Evolutionary conservation across 2,329 filamentous ascomycete genomes (phyloP), one percentile per base, ranked within the genome.

Genomic region (Nemania sp.): DNA sequence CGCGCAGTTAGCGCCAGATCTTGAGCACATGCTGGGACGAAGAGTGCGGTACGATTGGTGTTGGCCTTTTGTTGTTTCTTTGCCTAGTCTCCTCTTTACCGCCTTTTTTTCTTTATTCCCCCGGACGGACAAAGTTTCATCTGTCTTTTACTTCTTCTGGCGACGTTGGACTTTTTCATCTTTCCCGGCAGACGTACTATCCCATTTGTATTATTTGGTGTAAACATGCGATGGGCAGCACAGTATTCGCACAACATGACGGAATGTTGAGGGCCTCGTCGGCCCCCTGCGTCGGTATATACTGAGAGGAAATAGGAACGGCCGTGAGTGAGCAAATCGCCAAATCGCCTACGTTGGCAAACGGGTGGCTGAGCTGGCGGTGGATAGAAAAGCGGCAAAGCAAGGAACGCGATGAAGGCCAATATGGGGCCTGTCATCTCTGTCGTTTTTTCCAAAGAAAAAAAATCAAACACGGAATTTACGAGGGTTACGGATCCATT

Each of bases 401-500:
- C 63, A 62, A 59, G 49, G 59, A 47, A 53, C 58, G 54, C 49
- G 58, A 57, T 37, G 49, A 42, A 54, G 63, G 65, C 57, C 54
- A 57, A 50, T n/a, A n/a, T 50, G 64, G 63, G 64, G 63, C 57
- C 57, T 63, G 58, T 59, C 55, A 53, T 59, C 43, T 49, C 17
- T 48, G 49, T 39, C 42, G 49, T 63, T n/a, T n/a, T n/a, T n/a
- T n/a, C n/a, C n/a, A n/a, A n/a, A n/a, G n/a, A n/a, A n/a, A 58
- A 55, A 54, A 65, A 50, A 59, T 68, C 63, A 66, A 59, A 69
- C 63, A 66, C 58, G 67, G 65, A 62, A 63, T 56, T 69, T 66
- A 71, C 69, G 68, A 71, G 69, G 64, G 64, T 71, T 65, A 71
- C 66, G 68, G 59, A 62, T 59, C 63, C 67, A 70, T 69, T 67